Base-by-base conservation (phyloP, 139 green algal genomes). In the Astrephomene gubernaculifera region DNA sequence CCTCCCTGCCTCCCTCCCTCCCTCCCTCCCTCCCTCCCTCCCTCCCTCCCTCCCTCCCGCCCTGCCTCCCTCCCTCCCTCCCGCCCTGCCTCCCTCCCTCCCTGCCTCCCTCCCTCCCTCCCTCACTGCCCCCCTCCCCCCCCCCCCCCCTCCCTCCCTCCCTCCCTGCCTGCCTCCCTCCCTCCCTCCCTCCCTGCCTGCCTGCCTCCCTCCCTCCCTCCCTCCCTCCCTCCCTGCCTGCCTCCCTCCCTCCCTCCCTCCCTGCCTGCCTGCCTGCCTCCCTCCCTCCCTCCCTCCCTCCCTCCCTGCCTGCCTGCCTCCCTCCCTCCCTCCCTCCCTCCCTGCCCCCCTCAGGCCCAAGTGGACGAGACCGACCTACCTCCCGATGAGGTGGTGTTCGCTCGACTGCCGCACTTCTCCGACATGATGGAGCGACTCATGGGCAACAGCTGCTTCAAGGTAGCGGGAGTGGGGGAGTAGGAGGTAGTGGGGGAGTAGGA, bases 361-460 rank as follows among this genome's bases (percentile, higher is more conserved):
- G 73, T 81, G 52, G 73, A 81, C 54, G 73, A 81, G 73, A 14
- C 1, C 25, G 53, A 57, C 22, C 73, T 81, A 5, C 25, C 73
- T 0, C 35, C 73, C 29, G 33, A 33, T 4, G 53, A 81, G 17
- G 27, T 81, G 17, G 35, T 81, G 73, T n/a, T 45, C 22, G 73
- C 73, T 22, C 73, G 73, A 4, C 53, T 69, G 53, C 73, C 73
- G 73, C 73, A 81, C 73, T 70, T 81, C 25, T 67, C 36, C 5
- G 73, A 81, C 38, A 81, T 81, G 73, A 17, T 81, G 53, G 22
- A 22, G 4, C 39, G 39, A 21, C 52, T 81, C 25, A 70, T 70
- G 73, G 39, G 27, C 0, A 61, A 53, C 5, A 49, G 53, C 52
- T 54, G 52, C 73, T 81, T 69, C 33, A 80, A 80, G 72, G 72